Percentiles rank a stretch among this genome's conserved stretches.
These are phyloP conservation scores for Colletotrichum lini DNA, from an alignment of 2,329 filamentous ascomycete species.

Conservation along the genomic window DNA sequence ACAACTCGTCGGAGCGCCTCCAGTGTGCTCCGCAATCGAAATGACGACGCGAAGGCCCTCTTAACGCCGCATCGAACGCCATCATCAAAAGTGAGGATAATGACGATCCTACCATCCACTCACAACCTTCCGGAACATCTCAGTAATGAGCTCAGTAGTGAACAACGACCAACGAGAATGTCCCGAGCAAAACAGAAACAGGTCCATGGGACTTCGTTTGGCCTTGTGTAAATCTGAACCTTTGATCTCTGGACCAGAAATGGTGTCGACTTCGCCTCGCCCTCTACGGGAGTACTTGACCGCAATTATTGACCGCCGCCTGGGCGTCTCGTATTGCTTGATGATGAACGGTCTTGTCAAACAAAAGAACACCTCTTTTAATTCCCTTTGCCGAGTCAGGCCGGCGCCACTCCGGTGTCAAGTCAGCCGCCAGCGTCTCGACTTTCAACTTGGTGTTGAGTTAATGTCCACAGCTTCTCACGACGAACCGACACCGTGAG, in stretches of 20 bases:
- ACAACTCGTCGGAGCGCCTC: background rate
- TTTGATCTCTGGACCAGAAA: background rate
- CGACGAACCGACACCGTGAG: background rate
- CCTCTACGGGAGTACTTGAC: background rate
- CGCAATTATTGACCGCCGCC: background rate
- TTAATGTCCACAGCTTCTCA: background rate
- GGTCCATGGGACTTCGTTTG: background rate
- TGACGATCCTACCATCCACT: background rate
- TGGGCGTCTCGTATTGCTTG: background rate
- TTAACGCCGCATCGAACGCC: constrained; percentile 7
- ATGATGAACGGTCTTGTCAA: background rate
- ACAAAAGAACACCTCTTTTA: too few relatives aligned
- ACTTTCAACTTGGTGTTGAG: background rate
- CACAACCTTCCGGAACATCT: background rate
- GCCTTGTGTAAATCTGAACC: constrained; percentile 23
- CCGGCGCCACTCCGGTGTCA: background rate
- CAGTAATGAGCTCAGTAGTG: background rate
- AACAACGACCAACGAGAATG: constrained; percentile 2
- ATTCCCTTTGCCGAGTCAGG: background rate
- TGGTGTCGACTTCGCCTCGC: background rate
- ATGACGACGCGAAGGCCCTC: constrained; percentile 4
- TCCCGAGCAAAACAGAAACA: background rate
- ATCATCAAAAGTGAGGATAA: background rate
- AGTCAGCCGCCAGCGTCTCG: background rate
- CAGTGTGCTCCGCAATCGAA: constrained; percentile 1